Evolutionary conservation across 257 asterid genomes (phyloP).

Genomic region (Nyctanthes arbortristis): DNA sequence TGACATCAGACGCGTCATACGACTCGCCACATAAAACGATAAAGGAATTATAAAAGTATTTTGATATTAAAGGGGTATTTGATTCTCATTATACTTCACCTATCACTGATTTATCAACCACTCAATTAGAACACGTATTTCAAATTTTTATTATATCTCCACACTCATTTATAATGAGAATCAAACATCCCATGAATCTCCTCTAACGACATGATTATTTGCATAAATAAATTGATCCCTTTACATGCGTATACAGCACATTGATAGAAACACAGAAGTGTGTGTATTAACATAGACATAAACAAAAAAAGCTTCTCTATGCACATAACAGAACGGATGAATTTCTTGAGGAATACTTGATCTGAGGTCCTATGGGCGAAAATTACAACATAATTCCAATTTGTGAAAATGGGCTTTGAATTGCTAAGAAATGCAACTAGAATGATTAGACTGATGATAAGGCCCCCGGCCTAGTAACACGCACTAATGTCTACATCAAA

Average conservation of each 20-base stretch:
- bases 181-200: too few relatives aligned
- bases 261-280: not conserved
- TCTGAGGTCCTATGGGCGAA: not conserved
- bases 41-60: not conserved
- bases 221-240: not conserved
- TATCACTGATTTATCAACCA: too few relatives aligned
- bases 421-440: not conserved
- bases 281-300: not conserved
- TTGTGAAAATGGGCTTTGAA: not conserved
- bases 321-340: too few relatives aligned
- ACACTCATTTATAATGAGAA: too few relatives aligned
- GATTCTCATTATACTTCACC: too few relatives aligned
- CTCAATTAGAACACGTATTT: too few relatives aligned
- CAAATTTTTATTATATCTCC: too few relatives aligned
- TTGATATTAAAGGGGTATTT: not conserved
- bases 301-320: too few relatives aligned
- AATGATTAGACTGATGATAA: not conserved
- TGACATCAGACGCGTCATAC: slow-evolving; percentile 18
- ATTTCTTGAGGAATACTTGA: too few relatives aligned
- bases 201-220: not conserved
- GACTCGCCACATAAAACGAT: not conserved
- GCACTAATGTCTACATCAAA: not conserved
- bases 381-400: not conserved
- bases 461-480: not conserved
- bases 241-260: not conserved